These are phyloP conservation scores for Verticillium tricorpus DNA, from an alignment of 2,329 filamentous ascomycete species.

Conservation along the genomic window DNA sequence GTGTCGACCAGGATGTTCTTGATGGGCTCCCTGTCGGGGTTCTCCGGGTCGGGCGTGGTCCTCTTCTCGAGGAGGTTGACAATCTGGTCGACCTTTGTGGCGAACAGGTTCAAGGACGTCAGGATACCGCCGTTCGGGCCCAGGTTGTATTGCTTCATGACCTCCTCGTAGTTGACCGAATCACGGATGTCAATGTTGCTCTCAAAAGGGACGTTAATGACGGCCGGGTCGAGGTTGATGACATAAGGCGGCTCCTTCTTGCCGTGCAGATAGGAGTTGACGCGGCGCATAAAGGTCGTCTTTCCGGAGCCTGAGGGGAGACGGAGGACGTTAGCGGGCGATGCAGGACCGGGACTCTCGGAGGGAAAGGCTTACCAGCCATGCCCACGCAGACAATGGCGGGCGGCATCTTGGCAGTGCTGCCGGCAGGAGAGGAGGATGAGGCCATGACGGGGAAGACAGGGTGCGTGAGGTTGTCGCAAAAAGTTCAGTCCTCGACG, in stretches of 20 bases:
- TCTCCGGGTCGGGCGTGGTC: conserved; percentile 57
- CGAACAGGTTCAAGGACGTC: conserved; percentile 92
- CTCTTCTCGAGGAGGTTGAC: conserved; percentile 87
- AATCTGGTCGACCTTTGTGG: conserved; percentile 97
- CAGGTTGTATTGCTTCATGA: conserved; percentile 98
- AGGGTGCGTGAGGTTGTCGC: conserved; percentile 2
- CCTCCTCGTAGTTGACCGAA: conserved; percentile 98
- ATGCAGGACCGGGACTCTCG: not conserved
- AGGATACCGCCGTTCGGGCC: conserved; percentile 96
- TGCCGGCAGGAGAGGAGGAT: conserved; percentile 24
- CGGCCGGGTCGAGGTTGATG: conserved; percentile 94
- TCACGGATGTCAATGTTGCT: conserved; percentile 98
- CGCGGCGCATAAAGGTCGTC: conserved; percentile 99
- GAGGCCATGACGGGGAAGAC: conserved; percentile 9
- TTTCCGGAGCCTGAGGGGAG: conserved; percentile 74
- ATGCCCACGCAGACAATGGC: conserved; percentile 94
- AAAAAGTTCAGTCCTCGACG: conserved; percentile 12
- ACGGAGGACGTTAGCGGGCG: conserved; percentile 5
- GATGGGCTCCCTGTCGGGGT: conserved; percentile 58
- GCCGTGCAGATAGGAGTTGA: conserved; percentile 86
- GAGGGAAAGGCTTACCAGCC: conserved; percentile 59
- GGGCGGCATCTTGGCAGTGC: conserved; percentile 50
- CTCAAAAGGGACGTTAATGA: conserved; percentile 89
- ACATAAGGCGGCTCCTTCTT: conserved; percentile 84
- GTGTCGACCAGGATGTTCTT: conserved; percentile 91